These are phyloP conservation scores for Passiflora organensis DNA, from an alignment of 345 rosid species.

Conservation along the genomic window DNA sequence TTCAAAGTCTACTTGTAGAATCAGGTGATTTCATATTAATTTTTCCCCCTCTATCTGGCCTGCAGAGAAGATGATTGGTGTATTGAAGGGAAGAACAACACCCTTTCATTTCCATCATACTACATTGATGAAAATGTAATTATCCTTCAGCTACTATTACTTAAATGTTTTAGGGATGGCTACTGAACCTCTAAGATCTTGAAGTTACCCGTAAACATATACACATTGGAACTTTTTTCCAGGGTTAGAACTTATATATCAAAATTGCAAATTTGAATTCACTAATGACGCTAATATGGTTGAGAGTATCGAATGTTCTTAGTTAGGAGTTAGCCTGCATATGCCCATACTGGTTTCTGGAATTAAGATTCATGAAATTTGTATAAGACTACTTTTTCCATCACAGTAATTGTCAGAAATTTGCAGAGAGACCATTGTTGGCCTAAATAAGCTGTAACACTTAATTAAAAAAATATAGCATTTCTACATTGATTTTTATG, in stretches of 20 bases:
- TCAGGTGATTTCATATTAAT: constrained; percentile 1
- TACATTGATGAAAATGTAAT: constrained; percentile 96
- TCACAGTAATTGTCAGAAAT: no score
- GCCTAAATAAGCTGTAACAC: no score
- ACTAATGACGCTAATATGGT: no score
- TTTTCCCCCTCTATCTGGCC: constrained; percentile 16
- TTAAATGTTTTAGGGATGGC: constrained; percentile 13
- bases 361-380: no score
- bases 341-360: background rate
- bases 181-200: background rate
- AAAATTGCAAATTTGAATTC: background rate
- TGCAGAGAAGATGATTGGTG: constrained; percentile 93
- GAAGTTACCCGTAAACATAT: background rate
- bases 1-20: background rate
- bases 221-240: background rate
- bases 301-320: no score
- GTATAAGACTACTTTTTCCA: no score
- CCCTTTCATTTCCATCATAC: constrained; percentile 77
- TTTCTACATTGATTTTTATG: no score
- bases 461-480: no score
- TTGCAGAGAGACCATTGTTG: no score
- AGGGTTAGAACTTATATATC: background rate
- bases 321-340: background rate
- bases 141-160: constrained; percentile 16
- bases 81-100: constrained; percentile 60